phyloP scores from a whole-genome alignment of 306 rosid genomes.

The Sindora glabra region DNA sequence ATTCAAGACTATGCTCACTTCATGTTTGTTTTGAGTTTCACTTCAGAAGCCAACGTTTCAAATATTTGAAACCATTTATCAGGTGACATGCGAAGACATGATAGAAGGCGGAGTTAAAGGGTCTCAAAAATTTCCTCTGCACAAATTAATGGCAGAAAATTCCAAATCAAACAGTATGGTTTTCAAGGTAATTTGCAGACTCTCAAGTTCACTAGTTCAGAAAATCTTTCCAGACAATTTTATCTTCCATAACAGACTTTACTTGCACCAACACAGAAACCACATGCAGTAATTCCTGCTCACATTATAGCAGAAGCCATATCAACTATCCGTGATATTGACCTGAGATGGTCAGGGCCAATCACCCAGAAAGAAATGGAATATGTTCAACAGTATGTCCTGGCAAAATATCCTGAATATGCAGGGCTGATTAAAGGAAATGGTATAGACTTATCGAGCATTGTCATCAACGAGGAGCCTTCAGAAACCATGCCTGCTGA shows the following conservation, averaged over 20 bases:
- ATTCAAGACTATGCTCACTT: background rate
- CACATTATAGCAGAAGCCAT: constrained; percentile 76
- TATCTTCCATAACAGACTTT: background rate
- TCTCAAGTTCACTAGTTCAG: background rate
- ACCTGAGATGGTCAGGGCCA: constrained; percentile 86
- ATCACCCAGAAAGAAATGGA: constrained; percentile 76
- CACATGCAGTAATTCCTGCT: constrained; percentile 49
- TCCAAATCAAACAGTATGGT: constrained; percentile 78
- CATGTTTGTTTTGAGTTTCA: background rate
- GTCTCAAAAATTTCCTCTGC: constrained; percentile 29
- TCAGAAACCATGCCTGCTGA: constrained; percentile 35
- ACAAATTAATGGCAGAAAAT: constrained; percentile 42
- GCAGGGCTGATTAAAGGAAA: constrained; percentile 45
- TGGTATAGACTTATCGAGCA: constrained; percentile 41
- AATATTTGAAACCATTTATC: too few species aligned
- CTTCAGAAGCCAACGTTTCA: too few species aligned
- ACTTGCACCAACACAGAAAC: constrained; percentile 37
- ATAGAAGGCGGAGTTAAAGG: constrained; percentile 43
- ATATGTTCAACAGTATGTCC: constrained; percentile 73
- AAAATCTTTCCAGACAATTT: too few species aligned
- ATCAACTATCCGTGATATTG: constrained; percentile 61
- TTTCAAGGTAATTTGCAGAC: constrained; percentile 57
- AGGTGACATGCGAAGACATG: constrained; percentile 28
- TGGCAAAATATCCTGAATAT: constrained; percentile 81
- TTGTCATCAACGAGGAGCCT: constrained; percentile 59